These are phyloP conservation scores for Penicillium cosmopolitanum DNA, from an alignment of 495 filamentous ascomycete genomes.

Conservation along the genomic window DNA sequence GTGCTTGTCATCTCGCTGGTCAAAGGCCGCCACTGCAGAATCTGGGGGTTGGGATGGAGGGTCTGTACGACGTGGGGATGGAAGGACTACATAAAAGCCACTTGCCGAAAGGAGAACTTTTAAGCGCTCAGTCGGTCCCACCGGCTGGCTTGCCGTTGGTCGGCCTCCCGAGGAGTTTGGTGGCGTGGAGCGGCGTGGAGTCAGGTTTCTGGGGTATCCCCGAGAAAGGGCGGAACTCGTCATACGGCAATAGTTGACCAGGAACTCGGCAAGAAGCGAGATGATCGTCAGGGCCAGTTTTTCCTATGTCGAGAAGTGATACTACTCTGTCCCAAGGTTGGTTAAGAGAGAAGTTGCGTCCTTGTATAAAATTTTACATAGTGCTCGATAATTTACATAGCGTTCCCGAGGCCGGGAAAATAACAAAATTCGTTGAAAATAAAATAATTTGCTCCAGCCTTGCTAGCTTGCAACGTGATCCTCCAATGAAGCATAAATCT, in stretches of 20 bases:
- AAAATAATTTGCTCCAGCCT: too few relatives aligned
- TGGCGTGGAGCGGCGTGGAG: slow-evolving; percentile 8
- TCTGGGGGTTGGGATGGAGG: slow-evolving; percentile 9
- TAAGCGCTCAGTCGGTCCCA: slow-evolving; percentile 24
- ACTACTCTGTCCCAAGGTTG: background rate
- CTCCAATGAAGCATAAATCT: background rate
- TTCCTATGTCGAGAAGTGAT: background rate
- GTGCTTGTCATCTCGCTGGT: slow-evolving; percentile 6
- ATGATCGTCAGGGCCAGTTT: background rate
- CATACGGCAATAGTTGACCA: background rate
- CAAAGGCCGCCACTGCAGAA: slow-evolving; percentile 4
- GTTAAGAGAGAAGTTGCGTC: background rate
- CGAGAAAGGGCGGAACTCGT: slow-evolving; percentile 5
- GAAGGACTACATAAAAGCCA: slow-evolving; percentile 12
- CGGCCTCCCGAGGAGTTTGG: slow-evolving; percentile 7
- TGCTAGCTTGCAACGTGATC: too few relatives aligned
- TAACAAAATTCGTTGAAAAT: too few relatives aligned
- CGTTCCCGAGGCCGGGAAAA: too few relatives aligned
- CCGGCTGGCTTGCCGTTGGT: slow-evolving; percentile 11
- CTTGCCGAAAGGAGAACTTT: slow-evolving; percentile 24
- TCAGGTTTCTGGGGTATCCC: slow-evolving; percentile 12
- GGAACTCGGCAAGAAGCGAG: slow-evolving; percentile 6
- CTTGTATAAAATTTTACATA: background rate
- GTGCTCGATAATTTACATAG: too few relatives aligned
- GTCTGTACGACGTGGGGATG: slow-evolving; percentile 9